Evolutionary conservation across 2,329 filamentous ascomycete genomes (phyloP), one percentile per base, ranked within the genome.

Genomic region (Ceratocystis papillata): DNA sequence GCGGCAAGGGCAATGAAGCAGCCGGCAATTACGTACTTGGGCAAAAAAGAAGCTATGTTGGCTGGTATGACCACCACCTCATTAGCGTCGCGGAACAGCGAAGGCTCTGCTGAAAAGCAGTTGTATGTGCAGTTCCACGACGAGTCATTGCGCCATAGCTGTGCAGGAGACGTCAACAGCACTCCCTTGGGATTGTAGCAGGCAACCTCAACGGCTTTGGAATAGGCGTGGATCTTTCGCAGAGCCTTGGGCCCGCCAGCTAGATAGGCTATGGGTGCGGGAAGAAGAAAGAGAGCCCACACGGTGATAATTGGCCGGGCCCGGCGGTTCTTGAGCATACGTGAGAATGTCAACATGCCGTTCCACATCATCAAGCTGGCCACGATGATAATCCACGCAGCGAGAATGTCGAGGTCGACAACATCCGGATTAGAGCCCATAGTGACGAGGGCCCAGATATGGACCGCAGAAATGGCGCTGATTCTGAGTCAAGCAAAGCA

Each of bases 101-200:
- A 67, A 4, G 59, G 33, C 46, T 45, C 37, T 2, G 66, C 63
- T 22, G 44, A 41, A 48, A 67, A 67, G 63, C 66, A 67, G 28
- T 62, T 59, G 59, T 67, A 67, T 2, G 66, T 67, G 48, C 66
- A 67, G 59, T 67, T 67, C 66, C 66, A 67, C 12, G 57, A 63
- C 7, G 66, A 67, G 50, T 67, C 66, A 50, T 67, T 67, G 30
- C 66, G 66, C 66, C 66, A 67, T 17, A 67, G 66, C 59, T 67
- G 66, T 12, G 57, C 57, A 2, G 66, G 66, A 12, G 66, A 67
- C 15, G 60, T 63, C 20, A 67, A 28, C 15, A 67, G 63, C 12
- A 46, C 22, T 17, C 66, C 66, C 45, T 55, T 30, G 5, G 66
- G 37, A 22, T 67, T 59, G 30, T 64, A 64, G 63, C 66, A 67